Percentiles rank a stretch among this genome's conserved stretches.
Evolutionary conservation across 352 stramenopile genomes (phyloP).

Genomic region (Blastocystis sp.): DNA sequence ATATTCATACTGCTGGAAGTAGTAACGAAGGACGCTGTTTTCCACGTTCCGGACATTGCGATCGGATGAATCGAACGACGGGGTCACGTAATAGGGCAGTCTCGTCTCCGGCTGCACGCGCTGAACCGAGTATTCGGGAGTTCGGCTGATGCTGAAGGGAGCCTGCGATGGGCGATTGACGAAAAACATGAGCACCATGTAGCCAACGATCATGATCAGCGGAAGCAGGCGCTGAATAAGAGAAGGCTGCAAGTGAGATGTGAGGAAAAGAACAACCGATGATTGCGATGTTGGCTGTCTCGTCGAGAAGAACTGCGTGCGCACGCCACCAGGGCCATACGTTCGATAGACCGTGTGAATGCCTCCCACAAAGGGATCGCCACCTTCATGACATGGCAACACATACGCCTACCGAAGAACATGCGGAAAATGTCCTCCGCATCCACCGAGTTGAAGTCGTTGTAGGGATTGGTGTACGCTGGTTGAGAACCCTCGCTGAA

Average conservation of each 20-base stretch:
- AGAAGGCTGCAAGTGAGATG: not conserved
- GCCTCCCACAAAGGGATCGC: not conserved
- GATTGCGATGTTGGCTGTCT: not conserved
- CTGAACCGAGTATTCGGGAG: not conserved
- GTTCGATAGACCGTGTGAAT: not conserved
- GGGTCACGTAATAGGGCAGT: not conserved
- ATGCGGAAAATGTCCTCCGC: slow-evolving; percentile 21
- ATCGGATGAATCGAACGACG: not conserved
- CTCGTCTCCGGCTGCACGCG: not conserved
- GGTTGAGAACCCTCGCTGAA: not conserved
- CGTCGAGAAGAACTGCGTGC: not conserved
- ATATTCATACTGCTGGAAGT: not conserved
- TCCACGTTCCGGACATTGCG: not conserved
- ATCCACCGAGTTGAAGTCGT: not conserved
- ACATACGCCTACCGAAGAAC: not conserved
- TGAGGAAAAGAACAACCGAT: not conserved
- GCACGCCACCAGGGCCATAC: not conserved
- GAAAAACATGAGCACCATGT: not conserved
- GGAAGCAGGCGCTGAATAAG: not conserved
- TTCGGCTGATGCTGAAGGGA: not conserved
- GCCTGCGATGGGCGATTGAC: not conserved
- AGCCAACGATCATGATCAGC: not conserved
- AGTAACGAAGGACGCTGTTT: not conserved
- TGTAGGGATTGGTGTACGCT: not conserved
- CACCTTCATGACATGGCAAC: not conserved